Evolutionary conservation across 2,329 filamentous ascomycete genomes (phyloP), one percentile per base, ranked within the genome.

Genomic region (Chrysosporium keratinophilum): DNA sequence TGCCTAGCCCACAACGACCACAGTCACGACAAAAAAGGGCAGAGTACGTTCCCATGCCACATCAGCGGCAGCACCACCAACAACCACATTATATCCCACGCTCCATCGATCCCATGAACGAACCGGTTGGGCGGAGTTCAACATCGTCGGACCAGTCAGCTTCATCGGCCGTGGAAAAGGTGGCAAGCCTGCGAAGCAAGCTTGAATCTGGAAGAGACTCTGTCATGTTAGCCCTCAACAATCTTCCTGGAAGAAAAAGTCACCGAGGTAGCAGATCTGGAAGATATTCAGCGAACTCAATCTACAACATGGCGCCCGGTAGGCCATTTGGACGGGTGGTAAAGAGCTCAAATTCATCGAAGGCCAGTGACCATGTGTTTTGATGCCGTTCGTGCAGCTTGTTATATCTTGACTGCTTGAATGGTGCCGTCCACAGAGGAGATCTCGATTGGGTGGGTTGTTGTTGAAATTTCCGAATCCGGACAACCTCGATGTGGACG

Each of bases 141-240:
- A 54, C 23, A 12, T 41, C 37, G 14, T 54, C 51, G 2, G 51
- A 47, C 9, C 33, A 49, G 20, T 54, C 51, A 4, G n/a, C 45
- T 3, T 42, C 45, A 1, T 54, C 51, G 7, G 17, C 23, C 5
- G 23, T 35, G 12, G 51, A 54, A 10, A 54, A 35, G 19, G 11
- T 43, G 31, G n/a, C 23, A 14, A 10, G 44, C 10, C 34, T 49
- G 17, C 35, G 45, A 15, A 31, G 12, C 10, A 54, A 31, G 28
- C 15, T 54, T 9, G 51, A 49, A 23, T 48, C 44, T 33, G 31
- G 51, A 19, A 41, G 37, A n/a, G 51, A 54, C 1, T 54, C 51
- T 5, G 51, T 54, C 11, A 54, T 47, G 28, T 48, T 43, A 35
- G 51, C 44, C 12, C 14, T 54, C 3, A 54, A 37, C 44, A 54